Evolutionary conservation across 208 protist genomes (phyloP), one percentile per base, ranked within the genome.

Genomic region (Phytomonas serpens): DNA sequence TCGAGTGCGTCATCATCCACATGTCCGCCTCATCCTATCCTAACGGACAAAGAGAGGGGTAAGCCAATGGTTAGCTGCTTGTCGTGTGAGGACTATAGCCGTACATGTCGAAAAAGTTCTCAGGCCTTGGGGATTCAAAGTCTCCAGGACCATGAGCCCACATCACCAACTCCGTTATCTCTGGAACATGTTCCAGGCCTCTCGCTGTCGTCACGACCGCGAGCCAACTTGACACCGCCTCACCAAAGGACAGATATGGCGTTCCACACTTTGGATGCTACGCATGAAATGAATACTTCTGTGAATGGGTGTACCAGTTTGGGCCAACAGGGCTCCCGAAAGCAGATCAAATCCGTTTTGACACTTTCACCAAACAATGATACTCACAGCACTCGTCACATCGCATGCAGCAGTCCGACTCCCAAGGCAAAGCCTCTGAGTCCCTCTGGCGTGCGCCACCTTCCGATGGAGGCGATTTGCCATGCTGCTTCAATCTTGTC

Each of bases 371-470:
- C 19, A 27, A 57, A 57, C 19, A 27, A 57, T 29, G 52, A 30
- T 30, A 27, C 57, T n/a, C 33, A 4, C 67, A 72, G 29, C 23
- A n/a, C 16, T 30, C 38, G 37, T 9, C 70, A 57, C 31, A 32
- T 47, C n/a, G 38, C 70, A 14, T 34, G 61, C 67, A 78, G 47
- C 74, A 71, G 57, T 57, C 30, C 9, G 37, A 64, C 75, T 11
- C 82, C 87, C 31, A 96, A 96, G 77, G 85, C 88, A 27, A 96
- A 96, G 74, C 91, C 91, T 13, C 81, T 82, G 61, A 87, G 75
- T 32, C 82, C 85, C 0, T 29, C 81, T 1, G 80, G 82, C 0
- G 77, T 70, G 13, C 64, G 79, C 14, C 75, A 73, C 51, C 80
- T 91, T 33, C 88, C 90, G 14, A 72, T 93, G 57, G 85, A 90